Conservation (phyloP, 2,329 filamentous ascomycete genomes). For the Penicillium sp. region DNA sequence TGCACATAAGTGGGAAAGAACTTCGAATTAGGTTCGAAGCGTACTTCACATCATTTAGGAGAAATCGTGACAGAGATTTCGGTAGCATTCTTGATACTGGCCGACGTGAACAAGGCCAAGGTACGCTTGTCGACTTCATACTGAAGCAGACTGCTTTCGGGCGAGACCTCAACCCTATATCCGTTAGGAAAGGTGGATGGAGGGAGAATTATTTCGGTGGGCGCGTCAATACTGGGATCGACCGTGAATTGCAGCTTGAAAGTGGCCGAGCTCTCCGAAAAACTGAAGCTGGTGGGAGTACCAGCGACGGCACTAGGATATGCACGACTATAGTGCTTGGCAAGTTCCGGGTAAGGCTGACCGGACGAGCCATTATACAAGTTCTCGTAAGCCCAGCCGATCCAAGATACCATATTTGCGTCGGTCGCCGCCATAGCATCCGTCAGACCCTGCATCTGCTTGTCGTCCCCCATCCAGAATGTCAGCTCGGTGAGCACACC, state of each 20-base stretch:
- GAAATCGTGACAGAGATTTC: neutral
- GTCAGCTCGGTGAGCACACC: conserved; percentile 21
- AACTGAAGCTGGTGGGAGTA: conserved; percentile 11
- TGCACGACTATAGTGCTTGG: conserved; percentile 17
- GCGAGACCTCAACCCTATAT: conserved; percentile 11
- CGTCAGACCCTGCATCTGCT: conserved; percentile 16
- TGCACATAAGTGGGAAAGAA: no score
- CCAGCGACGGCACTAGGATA: conserved; percentile 16
- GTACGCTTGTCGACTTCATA: conserved; percentile 13
- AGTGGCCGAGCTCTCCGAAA: conserved; percentile 11
- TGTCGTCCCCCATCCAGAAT: conserved; percentile 21
- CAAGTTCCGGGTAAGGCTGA: conserved; percentile 13
- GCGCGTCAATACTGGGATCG: conserved; percentile 11
- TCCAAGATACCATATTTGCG: conserved; percentile 18
- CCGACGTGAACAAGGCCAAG: conserved; percentile 19
- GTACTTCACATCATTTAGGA: neutral
- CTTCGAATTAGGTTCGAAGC: no score
- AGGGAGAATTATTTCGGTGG: conserved; percentile 15
- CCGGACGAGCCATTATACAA: conserved; percentile 16
- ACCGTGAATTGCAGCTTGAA: conserved; percentile 15
- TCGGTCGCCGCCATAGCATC: conserved; percentile 21
- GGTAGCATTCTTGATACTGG: neutral
- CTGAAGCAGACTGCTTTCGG: conserved; percentile 11
- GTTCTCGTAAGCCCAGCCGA: conserved; percentile 19
- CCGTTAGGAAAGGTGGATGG: conserved; percentile 14